A percentile compares a stretch with the other conserved stretches of the same genome.
Evolutionary conservation across 345 rosid species (phyloP).

Genomic region (Pistacia vera): DNA sequence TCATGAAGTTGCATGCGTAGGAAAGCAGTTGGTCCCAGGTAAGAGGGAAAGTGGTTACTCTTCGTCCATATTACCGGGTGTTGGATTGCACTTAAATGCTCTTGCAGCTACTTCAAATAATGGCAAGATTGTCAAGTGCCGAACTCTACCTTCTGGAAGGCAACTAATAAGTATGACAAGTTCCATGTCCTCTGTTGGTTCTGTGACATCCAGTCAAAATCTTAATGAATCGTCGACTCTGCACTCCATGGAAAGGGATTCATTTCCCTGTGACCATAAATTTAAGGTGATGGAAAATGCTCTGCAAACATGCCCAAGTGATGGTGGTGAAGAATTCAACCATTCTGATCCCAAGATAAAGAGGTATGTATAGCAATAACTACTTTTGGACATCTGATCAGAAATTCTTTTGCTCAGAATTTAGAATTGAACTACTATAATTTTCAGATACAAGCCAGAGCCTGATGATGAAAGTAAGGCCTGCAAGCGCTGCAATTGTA

Average conservation of each 20-base stretch:
- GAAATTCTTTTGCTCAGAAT: background rate
- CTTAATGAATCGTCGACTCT: constrained; percentile 26
- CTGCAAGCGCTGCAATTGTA: constrained; percentile 92
- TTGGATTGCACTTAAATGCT: constrained; percentile 67
- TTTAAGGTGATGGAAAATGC: constrained; percentile 31
- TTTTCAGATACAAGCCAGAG: constrained; percentile 45
- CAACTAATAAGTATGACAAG: constrained; percentile 27
- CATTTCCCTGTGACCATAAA: constrained; percentile 31
- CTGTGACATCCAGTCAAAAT: constrained; percentile 14
- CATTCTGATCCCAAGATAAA: constrained; percentile 36
- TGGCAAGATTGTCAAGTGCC: constrained; percentile 23
- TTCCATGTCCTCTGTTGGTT: constrained; percentile 24
- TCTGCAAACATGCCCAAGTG: constrained; percentile 28
- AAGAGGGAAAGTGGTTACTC: constrained; percentile 17
- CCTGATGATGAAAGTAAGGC: constrained; percentile 38
- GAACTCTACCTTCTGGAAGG: constrained; percentile 31
- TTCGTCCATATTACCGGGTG: constrained; percentile 28
- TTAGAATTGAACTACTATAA: constrained; percentile 15
- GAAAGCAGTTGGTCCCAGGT: constrained; percentile 23
- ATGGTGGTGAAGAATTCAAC: constrained; percentile 31
- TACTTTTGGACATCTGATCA: background rate
- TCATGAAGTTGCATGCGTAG: constrained; percentile 21
- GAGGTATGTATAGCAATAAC: constrained; percentile 34
- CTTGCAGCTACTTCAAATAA: constrained; percentile 37
- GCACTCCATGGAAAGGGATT: constrained; percentile 31